Conservation (phyloP, 768 basidiomycete species). For the Coprinopsis marcescibilis region DNA sequence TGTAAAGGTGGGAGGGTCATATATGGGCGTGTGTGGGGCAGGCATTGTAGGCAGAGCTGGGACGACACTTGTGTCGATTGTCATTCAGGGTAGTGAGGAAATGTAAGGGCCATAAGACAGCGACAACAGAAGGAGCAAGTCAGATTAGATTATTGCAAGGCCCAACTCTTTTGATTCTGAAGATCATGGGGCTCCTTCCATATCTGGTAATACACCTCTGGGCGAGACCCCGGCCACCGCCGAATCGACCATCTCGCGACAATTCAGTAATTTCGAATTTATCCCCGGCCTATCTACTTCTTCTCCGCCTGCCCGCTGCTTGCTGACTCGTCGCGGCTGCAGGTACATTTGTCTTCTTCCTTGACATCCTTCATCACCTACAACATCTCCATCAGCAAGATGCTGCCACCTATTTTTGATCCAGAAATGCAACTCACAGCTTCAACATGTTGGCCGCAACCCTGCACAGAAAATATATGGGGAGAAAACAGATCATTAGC, state of each 20-base stretch:
- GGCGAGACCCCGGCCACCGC: constrained; percentile 22
- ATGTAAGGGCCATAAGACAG: no score
- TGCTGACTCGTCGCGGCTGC: constrained; percentile 17
- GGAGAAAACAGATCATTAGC: not conserved
- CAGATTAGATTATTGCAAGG: no score
- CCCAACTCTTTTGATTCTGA: constrained; percentile 25
- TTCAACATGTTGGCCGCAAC: constrained; percentile 65
- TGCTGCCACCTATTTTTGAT: constrained; percentile 7
- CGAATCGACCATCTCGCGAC: constrained; percentile 14
- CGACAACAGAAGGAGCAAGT: no score
- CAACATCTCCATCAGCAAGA: constrained; percentile 13
- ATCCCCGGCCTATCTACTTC: constrained; percentile 12
- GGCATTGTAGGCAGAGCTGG: not conserved
- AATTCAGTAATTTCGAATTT: constrained; percentile 14
- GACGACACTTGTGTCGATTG: no score
- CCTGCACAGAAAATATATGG: constrained; percentile 35
- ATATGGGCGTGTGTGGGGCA: not conserved
- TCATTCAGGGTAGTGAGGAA: not conserved
- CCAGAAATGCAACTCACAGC: constrained; percentile 36
- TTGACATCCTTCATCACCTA: constrained; percentile 44
- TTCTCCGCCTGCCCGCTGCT: constrained; percentile 9
- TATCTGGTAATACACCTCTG: constrained; percentile 19
- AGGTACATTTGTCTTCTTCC: constrained; percentile 43
- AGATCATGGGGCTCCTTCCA: constrained; percentile 28
- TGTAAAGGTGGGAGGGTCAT: constrained; percentile 30